These are phyloP conservation scores for Raphanus hybrid DNA, from an alignment of 441 rosid species.

Conservation along the genomic window DNA sequence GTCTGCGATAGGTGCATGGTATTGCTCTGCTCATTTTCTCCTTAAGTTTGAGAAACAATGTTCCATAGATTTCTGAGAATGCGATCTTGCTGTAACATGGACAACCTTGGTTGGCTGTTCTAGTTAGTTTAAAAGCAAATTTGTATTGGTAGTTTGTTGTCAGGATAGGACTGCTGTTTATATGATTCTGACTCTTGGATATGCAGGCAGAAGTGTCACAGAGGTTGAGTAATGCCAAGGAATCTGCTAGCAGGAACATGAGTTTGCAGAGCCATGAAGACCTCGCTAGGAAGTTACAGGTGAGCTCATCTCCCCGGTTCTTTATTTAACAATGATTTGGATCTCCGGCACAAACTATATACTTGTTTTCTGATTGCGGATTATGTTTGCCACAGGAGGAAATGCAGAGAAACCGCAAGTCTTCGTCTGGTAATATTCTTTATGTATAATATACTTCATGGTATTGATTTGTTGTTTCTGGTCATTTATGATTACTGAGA, in stretches of 20 bases:
- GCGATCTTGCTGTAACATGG: slow-evolving; percentile 15
- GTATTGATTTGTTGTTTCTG: slow-evolving; percentile 10
- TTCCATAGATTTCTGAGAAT: slow-evolving; percentile 11
- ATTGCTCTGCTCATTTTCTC: slow-evolving; percentile 22
- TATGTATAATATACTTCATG: slow-evolving; percentile 1
- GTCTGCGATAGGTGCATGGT: slow-evolving; percentile 98
- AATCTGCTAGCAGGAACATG: slow-evolving; percentile 68
- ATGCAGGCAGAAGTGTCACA: slow-evolving; percentile 93
- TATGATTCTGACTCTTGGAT: slow-evolving; percentile 14
- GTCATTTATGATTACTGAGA: slow-evolving; percentile 13
- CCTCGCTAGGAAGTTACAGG: slow-evolving; percentile 97
- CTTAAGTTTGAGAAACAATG: background rate
- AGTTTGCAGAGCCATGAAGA: slow-evolving; percentile 85
- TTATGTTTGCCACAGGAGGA: slow-evolving; percentile 73
- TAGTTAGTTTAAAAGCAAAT: background rate
- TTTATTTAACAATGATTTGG: background rate
- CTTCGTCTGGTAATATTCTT: slow-evolving; percentile 63
- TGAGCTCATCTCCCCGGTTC: slow-evolving; percentile 25
- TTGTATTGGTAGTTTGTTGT: background rate
- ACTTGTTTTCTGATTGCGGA: slow-evolving; percentile 30
- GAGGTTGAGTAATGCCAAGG: slow-evolving; percentile 86
- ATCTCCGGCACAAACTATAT: background rate
- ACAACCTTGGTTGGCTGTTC: background rate
- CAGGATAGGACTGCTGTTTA: background rate
- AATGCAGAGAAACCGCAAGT: slow-evolving; percentile 88